A percentile compares a stretch with the other conserved stretches of the same genome.
phyloP scores from a whole-genome alignment of 176 grass and related monocot genomes.

The Eleusine indica region DNA sequence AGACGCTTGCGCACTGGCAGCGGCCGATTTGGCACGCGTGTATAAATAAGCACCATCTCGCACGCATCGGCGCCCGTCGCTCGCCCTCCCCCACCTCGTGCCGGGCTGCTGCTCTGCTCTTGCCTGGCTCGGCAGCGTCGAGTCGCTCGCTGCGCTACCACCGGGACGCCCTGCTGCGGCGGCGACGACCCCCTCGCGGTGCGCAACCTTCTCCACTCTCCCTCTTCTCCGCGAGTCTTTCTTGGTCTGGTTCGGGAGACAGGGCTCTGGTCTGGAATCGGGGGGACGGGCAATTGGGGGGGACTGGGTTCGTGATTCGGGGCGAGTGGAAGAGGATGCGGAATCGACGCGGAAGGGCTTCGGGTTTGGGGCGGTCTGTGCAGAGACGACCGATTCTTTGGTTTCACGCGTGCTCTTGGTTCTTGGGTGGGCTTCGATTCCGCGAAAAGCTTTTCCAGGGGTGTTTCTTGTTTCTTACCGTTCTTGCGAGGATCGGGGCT shows the following conservation, averaged over 20 bases:
- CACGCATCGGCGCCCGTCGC: background rate
- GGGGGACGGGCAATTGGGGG: background rate
- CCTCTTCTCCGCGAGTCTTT: background rate
- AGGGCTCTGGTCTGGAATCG: background rate
- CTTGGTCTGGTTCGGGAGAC: background rate
- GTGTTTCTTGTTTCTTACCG: background rate
- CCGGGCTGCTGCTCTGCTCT: background rate
- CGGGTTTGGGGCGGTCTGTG: constrained; percentile 1
- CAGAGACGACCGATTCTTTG: background rate
- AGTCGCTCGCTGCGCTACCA: background rate
- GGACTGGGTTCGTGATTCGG: background rate
- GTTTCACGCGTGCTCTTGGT: constrained; percentile 10
- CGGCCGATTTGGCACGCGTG: background rate
- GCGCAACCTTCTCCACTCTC: background rate
- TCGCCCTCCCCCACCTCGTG: background rate
- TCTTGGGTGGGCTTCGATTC: background rate
- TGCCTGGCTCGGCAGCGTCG: background rate
- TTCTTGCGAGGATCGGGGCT: background rate
- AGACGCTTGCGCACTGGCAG: background rate
- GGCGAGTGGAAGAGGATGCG: background rate
- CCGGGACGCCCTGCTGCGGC: background rate
- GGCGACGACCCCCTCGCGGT: background rate
- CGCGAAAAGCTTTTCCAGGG: background rate
- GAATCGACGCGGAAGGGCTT: background rate
- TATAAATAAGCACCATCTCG: background rate